Conservation (phyloP, 768 basidiomycete genomes). For the Obba rivulosa region DNA sequence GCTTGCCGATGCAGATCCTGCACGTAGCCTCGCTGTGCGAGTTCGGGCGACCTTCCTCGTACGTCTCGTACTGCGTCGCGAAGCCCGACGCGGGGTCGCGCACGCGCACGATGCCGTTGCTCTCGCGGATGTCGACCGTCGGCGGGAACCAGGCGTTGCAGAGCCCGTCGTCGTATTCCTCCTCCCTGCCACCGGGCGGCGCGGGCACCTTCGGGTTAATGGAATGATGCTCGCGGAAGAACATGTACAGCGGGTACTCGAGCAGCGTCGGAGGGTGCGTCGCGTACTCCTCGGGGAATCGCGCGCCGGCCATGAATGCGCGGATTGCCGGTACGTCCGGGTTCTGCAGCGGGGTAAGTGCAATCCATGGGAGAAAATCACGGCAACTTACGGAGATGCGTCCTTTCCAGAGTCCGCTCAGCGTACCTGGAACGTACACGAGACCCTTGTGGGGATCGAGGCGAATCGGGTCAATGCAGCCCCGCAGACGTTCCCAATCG, state of each 20-base stretch:
- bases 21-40: constrained; percentile 41
- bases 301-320: constrained; percentile 16
- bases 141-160: constrained; percentile 36
- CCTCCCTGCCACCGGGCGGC: constrained; percentile 11
- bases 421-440: constrained; percentile 44
- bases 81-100: constrained; percentile 1
- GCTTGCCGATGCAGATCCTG: constrained; percentile 9
- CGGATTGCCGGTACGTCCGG: constrained; percentile 21
- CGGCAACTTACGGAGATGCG: constrained; percentile 47
- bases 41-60: constrained; percentile 28
- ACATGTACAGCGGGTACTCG: constrained; percentile 51
- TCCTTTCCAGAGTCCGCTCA: constrained; percentile 60
- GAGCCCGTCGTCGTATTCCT: constrained; percentile 31
- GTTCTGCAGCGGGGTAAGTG: constrained; percentile 7
- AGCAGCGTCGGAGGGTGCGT: constrained; percentile 22
- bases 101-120: background rate
- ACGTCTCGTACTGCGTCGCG: constrained; percentile 35
- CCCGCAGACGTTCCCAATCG: constrained; percentile 50
- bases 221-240: constrained; percentile 50
- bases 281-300: constrained; percentile 16
- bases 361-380: constrained; percentile 4
- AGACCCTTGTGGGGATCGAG: constrained; percentile 23
- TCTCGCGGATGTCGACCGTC: constrained; percentile 6
- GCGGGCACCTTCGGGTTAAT: constrained; percentile 34
- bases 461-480: constrained; percentile 38